Evolutionary conservation across 805 yeast genomes (phyloP).

Genomic region (Ogataea dorogensis): DNA sequence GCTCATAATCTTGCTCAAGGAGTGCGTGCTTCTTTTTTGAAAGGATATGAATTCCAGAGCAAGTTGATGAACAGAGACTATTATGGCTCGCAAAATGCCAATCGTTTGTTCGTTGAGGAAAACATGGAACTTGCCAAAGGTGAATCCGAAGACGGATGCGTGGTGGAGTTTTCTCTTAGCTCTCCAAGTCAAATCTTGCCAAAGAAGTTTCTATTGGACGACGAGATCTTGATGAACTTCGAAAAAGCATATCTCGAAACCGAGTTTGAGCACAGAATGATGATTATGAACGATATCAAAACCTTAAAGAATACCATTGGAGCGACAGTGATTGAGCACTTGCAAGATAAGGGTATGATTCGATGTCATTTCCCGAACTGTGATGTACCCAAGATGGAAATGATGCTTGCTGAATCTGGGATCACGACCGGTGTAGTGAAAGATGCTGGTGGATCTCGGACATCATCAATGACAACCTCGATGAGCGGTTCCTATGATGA

Average conservation of each 20-base stretch:
- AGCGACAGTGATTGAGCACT: slow-evolving; percentile 50
- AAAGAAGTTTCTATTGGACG: slow-evolving; percentile 43
- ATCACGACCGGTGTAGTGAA: slow-evolving; percentile 55
- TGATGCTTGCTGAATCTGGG: slow-evolving; percentile 55
- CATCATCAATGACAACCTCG: background rate
- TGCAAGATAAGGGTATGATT: slow-evolving; percentile 39
- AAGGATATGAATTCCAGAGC: slow-evolving; percentile 34
- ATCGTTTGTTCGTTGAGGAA: slow-evolving; percentile 30
- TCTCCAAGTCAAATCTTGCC: slow-evolving; percentile 15
- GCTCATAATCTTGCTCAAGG: slow-evolving; percentile 56
- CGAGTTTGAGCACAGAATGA: slow-evolving; percentile 20
- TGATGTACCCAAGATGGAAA: slow-evolving; percentile 56
- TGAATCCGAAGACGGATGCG: slow-evolving; percentile 44
- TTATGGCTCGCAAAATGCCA: slow-evolving; percentile 22
- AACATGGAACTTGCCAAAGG: slow-evolving; percentile 36
- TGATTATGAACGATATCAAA: slow-evolving; percentile 21
- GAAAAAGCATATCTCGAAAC: slow-evolving; percentile 28
- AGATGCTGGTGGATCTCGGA: slow-evolving; percentile 2
- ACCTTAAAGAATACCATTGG: slow-evolving; percentile 28
- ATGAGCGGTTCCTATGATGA: slow-evolving; percentile 3
- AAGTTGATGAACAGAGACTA: slow-evolving; percentile 17
- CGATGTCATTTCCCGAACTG: slow-evolving; percentile 68
- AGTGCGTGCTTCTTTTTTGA: slow-evolving; percentile 36
- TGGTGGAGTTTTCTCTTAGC: slow-evolving; percentile 54
- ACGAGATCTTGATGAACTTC: slow-evolving; percentile 41